Percentiles rank a stretch among this genome's conserved stretches.
Evolutionary conservation across 1,139 yeast species (phyloP).

Genomic region (Kodamaea fungicola): DNA sequence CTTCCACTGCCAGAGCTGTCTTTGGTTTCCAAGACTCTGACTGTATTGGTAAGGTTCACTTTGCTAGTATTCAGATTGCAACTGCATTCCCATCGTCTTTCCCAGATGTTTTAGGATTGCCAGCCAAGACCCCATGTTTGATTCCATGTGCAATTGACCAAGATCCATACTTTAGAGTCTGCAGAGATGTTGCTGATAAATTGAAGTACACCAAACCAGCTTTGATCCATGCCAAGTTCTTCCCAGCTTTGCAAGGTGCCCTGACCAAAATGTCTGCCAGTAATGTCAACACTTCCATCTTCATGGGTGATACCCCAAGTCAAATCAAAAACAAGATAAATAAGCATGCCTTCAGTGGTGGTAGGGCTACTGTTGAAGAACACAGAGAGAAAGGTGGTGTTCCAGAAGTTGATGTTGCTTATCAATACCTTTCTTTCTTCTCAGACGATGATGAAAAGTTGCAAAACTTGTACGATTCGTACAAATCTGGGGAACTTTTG

Average conservation of each 20-base stretch:
- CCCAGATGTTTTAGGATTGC: conserved; percentile 87
- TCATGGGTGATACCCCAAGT: conserved; percentile 91
- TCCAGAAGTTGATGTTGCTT: conserved; percentile 95
- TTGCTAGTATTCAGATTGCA: conserved; percentile 94
- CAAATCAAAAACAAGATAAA: conserved; percentile 93
- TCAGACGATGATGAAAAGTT: conserved; percentile 82
- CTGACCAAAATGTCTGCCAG: conserved; percentile 97
- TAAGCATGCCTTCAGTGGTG: conserved; percentile 96
- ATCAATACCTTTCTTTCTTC: conserved; percentile 87
- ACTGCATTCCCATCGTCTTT: conserved; percentile 94
- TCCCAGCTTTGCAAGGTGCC: conserved; percentile 98
- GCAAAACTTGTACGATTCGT: conserved; percentile 56
- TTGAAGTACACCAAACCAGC: conserved; percentile 89
- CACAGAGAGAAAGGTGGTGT: conserved; percentile 89
- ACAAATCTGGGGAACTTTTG: conserved; percentile 76
- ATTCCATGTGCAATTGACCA: conserved; percentile 99
- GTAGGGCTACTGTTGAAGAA: conserved; percentile 81
- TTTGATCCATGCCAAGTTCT: conserved; percentile 88
- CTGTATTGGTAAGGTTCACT: conserved; percentile 91
- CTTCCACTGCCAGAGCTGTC: conserved; percentile 95
- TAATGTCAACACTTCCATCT: conserved; percentile 75
- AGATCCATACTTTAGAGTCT: conserved; percentile 97
- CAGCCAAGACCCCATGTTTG: conserved; percentile 86
- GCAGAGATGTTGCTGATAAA: conserved; percentile 96
- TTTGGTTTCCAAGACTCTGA: conserved; percentile 96